These are phyloP conservation scores for Wickerhamiella azyma DNA, from an alignment of 805 yeast genomes.

Conservation along the genomic window DNA sequence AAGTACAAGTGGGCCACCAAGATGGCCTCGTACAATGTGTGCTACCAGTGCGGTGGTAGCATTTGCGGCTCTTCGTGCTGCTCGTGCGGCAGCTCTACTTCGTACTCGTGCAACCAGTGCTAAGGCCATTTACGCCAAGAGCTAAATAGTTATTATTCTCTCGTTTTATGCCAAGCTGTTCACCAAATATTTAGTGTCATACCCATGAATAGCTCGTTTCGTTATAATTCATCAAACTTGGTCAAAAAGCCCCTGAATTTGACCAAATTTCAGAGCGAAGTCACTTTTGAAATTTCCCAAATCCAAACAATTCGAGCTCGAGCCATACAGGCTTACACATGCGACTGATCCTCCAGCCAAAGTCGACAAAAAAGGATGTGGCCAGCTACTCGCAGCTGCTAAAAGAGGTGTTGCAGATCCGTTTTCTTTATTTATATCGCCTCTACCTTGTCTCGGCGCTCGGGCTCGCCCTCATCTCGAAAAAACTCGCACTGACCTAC, in stretches of 20 bases:
- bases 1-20: conserved; percentile 7
- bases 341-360: conserved; percentile 9
- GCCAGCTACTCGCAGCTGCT: conserved; percentile 3
- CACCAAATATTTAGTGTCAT: too few relatives aligned
- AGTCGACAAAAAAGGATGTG: conserved; percentile 4
- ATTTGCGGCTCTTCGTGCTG: conserved; percentile 8
- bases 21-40: conserved; percentile 5
- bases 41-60: conserved; percentile 6
- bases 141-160: too few relatives aligned
- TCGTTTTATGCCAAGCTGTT: too few relatives aligned
- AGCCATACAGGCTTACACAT: neutral
- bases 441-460: neutral
- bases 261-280: too few relatives aligned
- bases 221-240: too few relatives aligned
- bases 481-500: neutral
- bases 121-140: too few relatives aligned
- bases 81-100: conserved; percentile 2
- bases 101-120: conserved; percentile 5
- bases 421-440: neutral
- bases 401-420: neutral
- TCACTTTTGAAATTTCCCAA: too few relatives aligned
- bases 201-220: too few relatives aligned
- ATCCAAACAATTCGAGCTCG: neutral
- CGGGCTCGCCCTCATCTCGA: neutral
- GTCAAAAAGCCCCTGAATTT: too few relatives aligned